Conservation (phyloP, 331 rosid species). For the Stylosanthes scabra region DNA sequence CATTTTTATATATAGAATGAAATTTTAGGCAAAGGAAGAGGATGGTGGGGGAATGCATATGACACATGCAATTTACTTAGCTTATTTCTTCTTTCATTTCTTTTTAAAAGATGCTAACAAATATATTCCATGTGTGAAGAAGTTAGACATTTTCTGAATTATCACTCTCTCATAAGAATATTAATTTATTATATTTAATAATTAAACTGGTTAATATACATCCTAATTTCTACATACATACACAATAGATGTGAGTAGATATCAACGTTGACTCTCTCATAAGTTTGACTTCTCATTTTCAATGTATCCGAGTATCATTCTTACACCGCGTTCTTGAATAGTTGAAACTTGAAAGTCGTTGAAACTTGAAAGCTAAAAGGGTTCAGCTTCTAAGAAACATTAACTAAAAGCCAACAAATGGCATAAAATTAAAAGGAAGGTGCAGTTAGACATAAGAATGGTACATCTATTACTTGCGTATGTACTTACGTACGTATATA, state of each 20-base stretch:
- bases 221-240: too few relatives aligned
- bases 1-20: constrained; percentile 24
- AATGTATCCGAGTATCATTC: not conserved
- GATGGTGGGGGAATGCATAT: constrained; percentile 28
- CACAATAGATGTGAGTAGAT: too few relatives aligned
- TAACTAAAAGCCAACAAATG: constrained; percentile 10
- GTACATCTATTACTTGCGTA: constrained; percentile 33
- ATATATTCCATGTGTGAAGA: too few relatives aligned
- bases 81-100: too few relatives aligned
- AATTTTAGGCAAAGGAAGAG: constrained; percentile 7
- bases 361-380: not conserved
- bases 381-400: constrained; percentile 8
- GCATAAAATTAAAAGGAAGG: not conserved
- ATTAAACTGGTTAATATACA: too few relatives aligned
- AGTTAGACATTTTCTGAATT: too few relatives aligned
- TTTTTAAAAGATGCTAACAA: too few relatives aligned
- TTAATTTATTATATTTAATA: too few relatives aligned
- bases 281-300: not conserved
- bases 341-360: not conserved
- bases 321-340: constrained; percentile 8
- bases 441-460: not conserved
- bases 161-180: too few relatives aligned
- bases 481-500: not conserved
- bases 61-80: constrained; percentile 30
- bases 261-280: not conserved